phyloP scores from a whole-genome alignment of 148 eudicot species.

The Persicaria maculosa region DNA sequence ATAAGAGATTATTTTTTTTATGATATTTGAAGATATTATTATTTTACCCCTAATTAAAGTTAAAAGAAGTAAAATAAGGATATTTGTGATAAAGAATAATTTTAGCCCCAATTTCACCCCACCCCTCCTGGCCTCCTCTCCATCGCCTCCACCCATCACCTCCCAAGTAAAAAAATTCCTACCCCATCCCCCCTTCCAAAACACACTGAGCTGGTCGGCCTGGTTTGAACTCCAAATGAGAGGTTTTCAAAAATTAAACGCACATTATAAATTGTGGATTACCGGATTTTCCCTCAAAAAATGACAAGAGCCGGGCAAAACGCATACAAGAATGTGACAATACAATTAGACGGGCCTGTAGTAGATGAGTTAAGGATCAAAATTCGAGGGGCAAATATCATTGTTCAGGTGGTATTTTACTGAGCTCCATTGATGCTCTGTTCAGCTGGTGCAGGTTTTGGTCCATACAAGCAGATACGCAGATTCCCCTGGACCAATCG shows the following conservation, averaged over 20 bases:
- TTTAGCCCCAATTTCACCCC: no score
- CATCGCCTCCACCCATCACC: no score
- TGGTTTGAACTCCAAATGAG: no score
- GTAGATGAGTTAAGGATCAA: not conserved
- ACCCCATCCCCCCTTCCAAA: no score
- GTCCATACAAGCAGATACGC: slow-evolving; percentile 66
- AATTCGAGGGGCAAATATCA: not conserved
- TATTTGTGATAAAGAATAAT: no score
- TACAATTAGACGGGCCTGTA: not conserved
- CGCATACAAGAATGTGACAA: not conserved
- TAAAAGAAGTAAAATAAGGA: no score
- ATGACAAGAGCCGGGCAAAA: not conserved
- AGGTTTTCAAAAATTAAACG: not conserved
- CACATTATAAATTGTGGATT: not conserved
- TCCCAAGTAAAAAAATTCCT: no score
- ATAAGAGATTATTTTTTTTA: no score
- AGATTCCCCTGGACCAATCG: slow-evolving; percentile 48
- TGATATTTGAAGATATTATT: no score
- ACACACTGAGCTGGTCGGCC: no score
- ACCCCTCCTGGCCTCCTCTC: no score
- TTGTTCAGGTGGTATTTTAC: not conserved
- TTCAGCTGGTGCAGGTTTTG: slow-evolving; percentile 23
- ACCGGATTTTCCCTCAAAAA: not conserved
- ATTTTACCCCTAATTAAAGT: no score
- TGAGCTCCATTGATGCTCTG: slow-evolving; percentile 14